A percentile compares a stretch with the other conserved stretches of the same genome.
phyloP scores from a whole-genome alignment of 1,284 basidiomycete genomes.

The Gymnopus androsaceus region DNA sequence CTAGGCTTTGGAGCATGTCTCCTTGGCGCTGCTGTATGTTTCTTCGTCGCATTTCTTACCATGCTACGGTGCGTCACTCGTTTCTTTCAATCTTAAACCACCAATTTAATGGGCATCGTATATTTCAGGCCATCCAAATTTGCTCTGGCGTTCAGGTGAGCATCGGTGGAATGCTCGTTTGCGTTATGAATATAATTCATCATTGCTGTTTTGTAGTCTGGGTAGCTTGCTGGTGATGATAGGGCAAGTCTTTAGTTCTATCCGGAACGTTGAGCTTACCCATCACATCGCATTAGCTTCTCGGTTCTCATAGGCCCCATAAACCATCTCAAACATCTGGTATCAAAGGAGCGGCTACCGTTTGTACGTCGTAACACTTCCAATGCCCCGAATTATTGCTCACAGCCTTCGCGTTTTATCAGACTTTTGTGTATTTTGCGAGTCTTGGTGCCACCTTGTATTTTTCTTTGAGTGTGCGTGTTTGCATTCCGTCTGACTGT shows the following conservation, averaged over 20 bases:
- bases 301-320: slow-evolving; percentile 84
- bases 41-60: slow-evolving; percentile 92
- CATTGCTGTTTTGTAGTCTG: slow-evolving; percentile 47
- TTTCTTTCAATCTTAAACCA: background rate
- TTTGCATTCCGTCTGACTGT: slow-evolving; percentile 2
- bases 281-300: slow-evolving; percentile 51
- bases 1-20: slow-evolving; percentile 93
- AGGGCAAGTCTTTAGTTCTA: slow-evolving; percentile 53
- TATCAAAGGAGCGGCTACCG: slow-evolving; percentile 76
- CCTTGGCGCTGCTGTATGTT: slow-evolving; percentile 90
- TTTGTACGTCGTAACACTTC: background rate
- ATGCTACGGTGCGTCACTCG: slow-evolving; percentile 55
- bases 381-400: background rate
- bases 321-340: slow-evolving; percentile 88
- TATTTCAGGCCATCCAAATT: slow-evolving; percentile 88
- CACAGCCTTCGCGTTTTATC: slow-evolving; percentile 66
- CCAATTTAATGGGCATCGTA: background rate
- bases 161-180: slow-evolving; percentile 42
- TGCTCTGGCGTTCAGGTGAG: slow-evolving; percentile 74
- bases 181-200: background rate
- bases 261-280: background rate
- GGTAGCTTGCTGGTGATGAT: slow-evolving; percentile 88
- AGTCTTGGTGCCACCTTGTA: slow-evolving; percentile 85
- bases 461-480: slow-evolving; percentile 81
- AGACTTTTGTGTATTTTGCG: slow-evolving; percentile 79